Base-by-base conservation (phyloP, 2,329 filamentous ascomycete genomes). In the Diaporthe citri region DNA sequence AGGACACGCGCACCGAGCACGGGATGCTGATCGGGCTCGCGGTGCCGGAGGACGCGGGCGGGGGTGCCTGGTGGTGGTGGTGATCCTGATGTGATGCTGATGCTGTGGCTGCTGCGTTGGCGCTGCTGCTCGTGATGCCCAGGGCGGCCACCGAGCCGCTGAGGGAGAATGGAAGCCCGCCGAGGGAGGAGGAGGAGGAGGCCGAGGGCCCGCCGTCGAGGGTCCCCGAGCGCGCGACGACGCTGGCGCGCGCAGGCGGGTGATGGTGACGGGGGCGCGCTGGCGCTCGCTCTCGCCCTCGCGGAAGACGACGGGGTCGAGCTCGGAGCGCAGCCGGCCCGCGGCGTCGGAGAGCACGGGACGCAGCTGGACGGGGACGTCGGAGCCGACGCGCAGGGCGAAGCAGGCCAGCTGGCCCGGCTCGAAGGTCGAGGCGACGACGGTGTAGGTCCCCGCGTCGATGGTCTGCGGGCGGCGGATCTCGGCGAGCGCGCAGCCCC, bases 371-470 rank as follows among this genome's bases (percentile, higher is more conserved):
- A 92, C 88, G 0, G 88, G 86, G 2, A 85, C 82, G 72, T 89
- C 90, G 46, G 93, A 92, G 62, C 92, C 92, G n/a, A 98, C 88
- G 74, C 92, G 90, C 12, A 99, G 87, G 0, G 88, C 90, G 80
- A 97, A 98, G 66, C 88, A 88, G 4, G 93, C 94, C 1, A 91
- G 86, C 80, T 97, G 94, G 12, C 93, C 93, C 0, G 93, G 89
- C 77, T 97, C 95, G 82, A 97, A 98, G 0, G 96, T 97, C 3
- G 95, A 98, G 81, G 94, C 96, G 9, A 98, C 93, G 73, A 98
- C 88, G 0, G 95, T 98, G 83, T 98, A 99, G 0, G 88, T 88
- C 0, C 96, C 96, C 0, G 90, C 85, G 52, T 92, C 91, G 25
- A 98, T 85, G 28, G 86, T 77, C 80, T 80, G 82, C 78, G 74